These are phyloP conservation scores for Penicillium pulvis DNA, from an alignment of 495 filamentous ascomycete genomes.

Conservation along the genomic window DNA sequence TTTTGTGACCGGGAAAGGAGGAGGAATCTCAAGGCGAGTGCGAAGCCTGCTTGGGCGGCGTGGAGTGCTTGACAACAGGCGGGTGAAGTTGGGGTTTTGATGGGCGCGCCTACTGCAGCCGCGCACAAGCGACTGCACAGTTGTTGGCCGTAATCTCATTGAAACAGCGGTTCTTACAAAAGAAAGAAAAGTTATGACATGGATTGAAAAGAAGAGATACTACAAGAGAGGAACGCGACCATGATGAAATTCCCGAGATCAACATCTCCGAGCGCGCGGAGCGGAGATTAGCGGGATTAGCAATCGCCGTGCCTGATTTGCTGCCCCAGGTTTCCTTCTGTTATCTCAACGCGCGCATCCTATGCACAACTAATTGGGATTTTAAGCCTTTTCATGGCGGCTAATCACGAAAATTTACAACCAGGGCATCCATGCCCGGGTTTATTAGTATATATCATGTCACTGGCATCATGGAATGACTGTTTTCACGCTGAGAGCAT, in stretches of 20 bases:
- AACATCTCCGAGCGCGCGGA: conserved; percentile 2
- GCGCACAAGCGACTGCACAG: conserved; percentile 22
- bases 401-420: too few species aligned
- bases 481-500: neutral
- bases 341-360: neutral
- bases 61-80: conserved; percentile 32
- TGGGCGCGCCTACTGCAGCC: conserved; percentile 20
- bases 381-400: too few species aligned
- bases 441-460: neutral
- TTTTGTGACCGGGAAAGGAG: conserved; percentile 51
- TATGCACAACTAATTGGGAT: too few species aligned
- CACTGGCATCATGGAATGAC: neutral
- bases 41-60: conserved; percentile 24
- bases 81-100: conserved; percentile 11
- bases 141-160: conserved; percentile 13
- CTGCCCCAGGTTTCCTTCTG: neutral
- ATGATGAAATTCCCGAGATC: neutral
- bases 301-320: neutral
- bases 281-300: conserved; percentile 17
- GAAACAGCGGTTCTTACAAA: neutral
- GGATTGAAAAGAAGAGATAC: neutral
- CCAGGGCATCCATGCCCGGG: too few species aligned
- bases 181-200: neutral
- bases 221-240: neutral
- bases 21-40: conserved; percentile 41